Conservation (phyloP, 345 rosid species). For the Populus alba region DNA sequence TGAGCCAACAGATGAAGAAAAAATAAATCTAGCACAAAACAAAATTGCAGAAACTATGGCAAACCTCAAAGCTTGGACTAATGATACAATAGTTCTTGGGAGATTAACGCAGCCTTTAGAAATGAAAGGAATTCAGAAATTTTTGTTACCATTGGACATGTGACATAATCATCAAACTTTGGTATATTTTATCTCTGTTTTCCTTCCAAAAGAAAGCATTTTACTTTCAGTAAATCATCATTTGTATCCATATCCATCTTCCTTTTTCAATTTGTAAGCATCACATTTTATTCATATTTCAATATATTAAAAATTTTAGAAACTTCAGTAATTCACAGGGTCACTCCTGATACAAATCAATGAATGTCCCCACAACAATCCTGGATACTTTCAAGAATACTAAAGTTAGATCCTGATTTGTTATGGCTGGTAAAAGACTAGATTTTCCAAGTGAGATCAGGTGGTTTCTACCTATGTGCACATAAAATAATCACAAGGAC, state of each 20-base stretch:
- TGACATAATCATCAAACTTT: background rate
- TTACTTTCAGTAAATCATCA: background rate
- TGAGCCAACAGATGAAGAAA: background rate
- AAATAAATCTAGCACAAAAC: background rate
- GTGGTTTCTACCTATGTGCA: background rate
- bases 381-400: background rate
- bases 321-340: background rate
- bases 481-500: background rate
- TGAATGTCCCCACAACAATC: background rate
- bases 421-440: background rate
- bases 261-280: background rate
- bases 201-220: background rate
- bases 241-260: background rate
- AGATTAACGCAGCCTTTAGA: background rate
- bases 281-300: background rate
- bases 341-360: background rate
- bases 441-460: background rate
- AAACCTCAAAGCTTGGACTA: background rate
- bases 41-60: background rate
- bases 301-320: background rate
- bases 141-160: background rate
- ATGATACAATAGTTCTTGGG: background rate
- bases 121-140: background rate
- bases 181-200: too few relatives aligned
- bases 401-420: background rate